Evolutionary conservation across 768 basidiomycete genomes (phyloP), one percentile per base, ranked within the genome.

Genomic region (Postia placenta): DNA sequence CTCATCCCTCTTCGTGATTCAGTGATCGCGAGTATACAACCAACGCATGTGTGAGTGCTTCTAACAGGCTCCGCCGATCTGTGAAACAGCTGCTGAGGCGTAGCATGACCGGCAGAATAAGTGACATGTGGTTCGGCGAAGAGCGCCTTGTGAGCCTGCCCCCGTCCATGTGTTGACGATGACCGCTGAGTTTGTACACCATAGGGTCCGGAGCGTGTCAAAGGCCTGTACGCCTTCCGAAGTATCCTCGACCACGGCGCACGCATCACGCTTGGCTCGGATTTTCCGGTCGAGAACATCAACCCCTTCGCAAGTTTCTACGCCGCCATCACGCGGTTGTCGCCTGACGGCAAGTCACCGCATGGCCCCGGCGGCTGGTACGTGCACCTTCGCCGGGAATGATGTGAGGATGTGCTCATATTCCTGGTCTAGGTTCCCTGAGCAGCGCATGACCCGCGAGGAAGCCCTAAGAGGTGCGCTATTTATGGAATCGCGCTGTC

Each of bases 1-100:
- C n/a, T n/a, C n/a, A n/a, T n/a, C n/a, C n/a, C n/a, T n/a, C n/a
- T n/a, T n/a, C n/a, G n/a, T n/a, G n/a, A n/a, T 46, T 4, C 56
- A 92, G 89, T 94, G 30, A 93, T 95, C 58, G 90, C 86, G 15
- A 92, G 88, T 59, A 74, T 93, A 11, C 92, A 95, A 63, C 92
- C 92, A 12, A 92, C 88, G 3, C 92, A 94, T 69, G 89, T 78
- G 79, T 91, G 60, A 60, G 86, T 77, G 25, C 22, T 15, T 35
- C 33, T 37, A 23, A 30, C 20, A 19, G 14, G 14, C 24, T 26
- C 25, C 7, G 42, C 24, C 23, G 19, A 12, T 24, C 6, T 22
- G 28, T 9, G 23, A 24, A 44, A 17, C 27, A 42, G 14, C 23
- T 44, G 26, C 11, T 33, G n/a, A n/a, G n/a, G n/a, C n/a, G n/a